Evolutionary conservation across 2,329 filamentous ascomycete genomes (phyloP), one percentile per base, ranked within the genome.

Genomic region (Verticillium isaacii): DNA sequence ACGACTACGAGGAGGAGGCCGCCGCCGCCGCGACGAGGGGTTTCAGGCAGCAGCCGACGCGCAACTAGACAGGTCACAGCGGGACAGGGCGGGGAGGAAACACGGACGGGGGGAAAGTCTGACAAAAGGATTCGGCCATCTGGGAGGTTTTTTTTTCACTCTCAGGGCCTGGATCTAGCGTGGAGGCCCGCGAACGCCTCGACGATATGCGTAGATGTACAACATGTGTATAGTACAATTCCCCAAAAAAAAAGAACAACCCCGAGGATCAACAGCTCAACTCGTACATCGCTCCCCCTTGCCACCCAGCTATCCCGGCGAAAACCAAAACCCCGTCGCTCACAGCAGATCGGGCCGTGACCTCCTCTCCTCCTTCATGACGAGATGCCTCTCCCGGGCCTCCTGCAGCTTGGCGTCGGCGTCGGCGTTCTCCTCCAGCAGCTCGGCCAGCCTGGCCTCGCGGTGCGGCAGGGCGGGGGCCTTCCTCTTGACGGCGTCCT

Each of bases 401-500:
- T 74, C 71, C 71, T 81, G 73, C 66, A 87, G 69, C 64, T 75
- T 75, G 63, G 71, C 73, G 66, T 78, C 80, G 25, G 78, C 76
- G 32, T 80, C 75, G 0, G 77, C 76, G 66, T 83, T 80, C 65
- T 81, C 76, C 72, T 82, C 78, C 60, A 79, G 65, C 66, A 82
- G 66, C 63, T 74, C 66, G 68, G 71, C 68, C 65, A 77, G 73
- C 61, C 78, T 75, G 73, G 80, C 80, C 64, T 81, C 77, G 15
- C 82, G 75, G 67, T 82, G 79, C 32, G 79, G 80, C 68, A 77
- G 69, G 12, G 77, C 74, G n/a, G 82, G 83, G 5, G 82, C 79
- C 63, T 80, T 80, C 81, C 96, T 95, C 84, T 96, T 96, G 74
- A 95, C 85, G 15, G 95, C 91, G 76, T 99, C 95, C 73, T 96